These are phyloP conservation scores for Hanseniaspora occidentalis DNA, from an alignment of 805 yeast genomes.

Conservation along the genomic window DNA sequence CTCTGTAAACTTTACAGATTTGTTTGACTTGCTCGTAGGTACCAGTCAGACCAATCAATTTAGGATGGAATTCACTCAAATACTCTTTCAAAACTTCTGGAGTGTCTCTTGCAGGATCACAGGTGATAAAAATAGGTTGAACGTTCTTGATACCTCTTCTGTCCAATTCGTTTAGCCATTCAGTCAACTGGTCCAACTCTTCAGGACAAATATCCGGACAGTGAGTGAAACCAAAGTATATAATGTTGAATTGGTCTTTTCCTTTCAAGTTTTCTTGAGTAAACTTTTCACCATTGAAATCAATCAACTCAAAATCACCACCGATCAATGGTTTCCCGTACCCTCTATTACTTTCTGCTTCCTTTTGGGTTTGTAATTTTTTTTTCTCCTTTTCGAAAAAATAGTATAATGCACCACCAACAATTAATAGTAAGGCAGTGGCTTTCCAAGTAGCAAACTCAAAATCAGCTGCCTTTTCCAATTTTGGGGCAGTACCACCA, in stretches of 20 bases:
- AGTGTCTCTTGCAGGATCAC: conserved; percentile 92
- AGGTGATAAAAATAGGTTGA: conserved; percentile 86
- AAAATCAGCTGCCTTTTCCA: conserved; percentile 27
- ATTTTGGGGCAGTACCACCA: conserved; percentile 35
- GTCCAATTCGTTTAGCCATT: conserved; percentile 47
- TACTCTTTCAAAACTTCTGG: conserved; percentile 79
- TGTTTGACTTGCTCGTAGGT: conserved; percentile 72
- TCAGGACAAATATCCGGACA: conserved; percentile 99
- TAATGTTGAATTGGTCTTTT: conserved; percentile 49
- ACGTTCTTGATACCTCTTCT: conserved; percentile 38
- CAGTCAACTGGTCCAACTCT: conserved; percentile 84
- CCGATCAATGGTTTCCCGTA: conserved; percentile 90
- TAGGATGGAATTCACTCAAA: conserved; percentile 79
- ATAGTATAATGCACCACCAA: conserved; percentile 62
- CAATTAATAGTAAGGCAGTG: conserved; percentile 46
- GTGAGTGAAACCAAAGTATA: conserved; percentile 95
- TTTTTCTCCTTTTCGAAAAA: conserved; percentile 68
- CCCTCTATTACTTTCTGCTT: conserved; percentile 77
- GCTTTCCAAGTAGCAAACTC: conserved; percentile 85
- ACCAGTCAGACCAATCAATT: conserved; percentile 85
- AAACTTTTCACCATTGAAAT: conserved; percentile 57
- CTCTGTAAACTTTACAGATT: conserved; percentile 82
- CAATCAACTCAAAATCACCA: conserved; percentile 70
- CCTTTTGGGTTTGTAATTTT: conserved; percentile 58
- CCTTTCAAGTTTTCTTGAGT: conserved; percentile 69